Base-by-base conservation (phyloP, 2,329 filamentous ascomycete species). In the Paecilomyces niveus region DNA sequence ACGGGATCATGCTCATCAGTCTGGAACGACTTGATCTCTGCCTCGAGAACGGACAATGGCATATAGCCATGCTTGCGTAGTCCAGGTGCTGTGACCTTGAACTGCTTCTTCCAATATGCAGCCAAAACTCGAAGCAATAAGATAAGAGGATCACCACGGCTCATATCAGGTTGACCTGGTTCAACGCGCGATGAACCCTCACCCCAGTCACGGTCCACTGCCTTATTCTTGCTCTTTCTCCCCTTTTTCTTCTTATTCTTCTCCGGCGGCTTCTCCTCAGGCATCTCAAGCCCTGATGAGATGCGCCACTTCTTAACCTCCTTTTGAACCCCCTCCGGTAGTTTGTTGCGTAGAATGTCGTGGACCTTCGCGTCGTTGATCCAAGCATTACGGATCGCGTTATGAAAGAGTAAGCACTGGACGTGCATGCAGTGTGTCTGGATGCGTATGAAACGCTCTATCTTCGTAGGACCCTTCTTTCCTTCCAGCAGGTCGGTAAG, bases 41-140 rank as follows among this genome's bases (percentile, higher is more conserved):
- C 83, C 64, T 91, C 87, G 1, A 96, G 76, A 24, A 85, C 82
- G 65, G 88, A 81, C n/a, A 91, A 82, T 0, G 89, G 81, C 78
- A 93, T 89, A 70, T 97, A 97, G 0, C 94, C 94, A 69, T 85
- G 82, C 76, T 97, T 99, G n/a, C 92, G 83, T 22, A 97, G 69
- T 0, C 90, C 90, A 0, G 92, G 91, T 0, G 87, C 83, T 0
- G 86, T 90, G 51, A 94, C 81, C 1, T 80, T 83, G 72, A 96
- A 99, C 33, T 87, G 82, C 66, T 92, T 89, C 70, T 87, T 92
- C 94, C 94, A 99, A 80, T 91, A 97, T 1, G 86, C 83, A 9
- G 87, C 81, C n/a, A 99, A 76, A 3, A 85, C 80, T 66, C 88
- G 89, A 67, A 97, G 80, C 3, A 97, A 78, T 22, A 87, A 81